Evolutionary conservation across 768 basidiomycete genomes (phyloP), one percentile per base, ranked within the genome.

Genomic region (Russula griseocarnosa): DNA sequence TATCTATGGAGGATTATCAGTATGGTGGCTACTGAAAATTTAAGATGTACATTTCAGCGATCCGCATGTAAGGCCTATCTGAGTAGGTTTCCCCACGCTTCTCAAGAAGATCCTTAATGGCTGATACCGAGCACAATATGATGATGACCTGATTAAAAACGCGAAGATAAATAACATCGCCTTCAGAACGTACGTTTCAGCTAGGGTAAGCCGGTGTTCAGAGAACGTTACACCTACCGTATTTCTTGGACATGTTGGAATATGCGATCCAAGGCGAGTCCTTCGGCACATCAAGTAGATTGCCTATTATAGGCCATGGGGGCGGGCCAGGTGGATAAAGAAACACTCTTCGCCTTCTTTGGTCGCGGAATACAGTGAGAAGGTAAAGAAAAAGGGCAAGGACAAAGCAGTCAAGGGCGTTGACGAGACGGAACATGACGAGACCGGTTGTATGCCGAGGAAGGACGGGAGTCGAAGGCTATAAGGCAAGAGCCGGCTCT

Each of bases 41-140:
- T 18, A 26, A 40, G 9, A 3, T 38, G 13, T 24, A 55, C 55
- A 55, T 55, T n/a, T 55, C 55, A 3, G 24, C 6, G 20, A 55
- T 40, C 5, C 38, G 55, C 16, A 40, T 3, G 4, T 8, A 9
- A 9, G 55, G 26, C 16, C 55, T 24, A 2, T 42, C 55, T 2
- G 55, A 40, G 10, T 55, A 55, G 5, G 26, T n/a, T 16, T 54
- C 59, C 13, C 64, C 60, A 20, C 55, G 58, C 55, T 61, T 65
- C 14, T 65, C 64, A 8, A 65, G 60, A 13, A 65, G 36, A 20
- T 65, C 64, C 24, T 55, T 65, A 36, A 65, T 42, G 2, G 64
- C 54, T 3, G 53, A 13, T 20, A 44, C 16, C 2, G 60, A 61
- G 13, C 34, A 47, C 24, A 65, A n/a, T 9, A 55, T 26, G 32